These are phyloP conservation scores for Malus orientalis DNA, from an alignment of 306 rosid species.

Conservation along the genomic window DNA sequence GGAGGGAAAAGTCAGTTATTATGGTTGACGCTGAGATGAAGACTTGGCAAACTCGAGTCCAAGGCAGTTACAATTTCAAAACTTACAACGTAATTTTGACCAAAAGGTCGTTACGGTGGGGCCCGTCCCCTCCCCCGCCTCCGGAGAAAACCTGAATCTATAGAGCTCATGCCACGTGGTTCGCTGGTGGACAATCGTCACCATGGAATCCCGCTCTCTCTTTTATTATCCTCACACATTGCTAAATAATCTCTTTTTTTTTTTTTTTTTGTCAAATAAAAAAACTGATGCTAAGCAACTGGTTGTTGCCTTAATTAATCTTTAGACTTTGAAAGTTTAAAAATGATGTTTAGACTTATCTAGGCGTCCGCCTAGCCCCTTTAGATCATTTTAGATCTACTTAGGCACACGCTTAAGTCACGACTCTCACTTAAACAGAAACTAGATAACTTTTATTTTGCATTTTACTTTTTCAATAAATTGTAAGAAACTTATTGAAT, in stretches of 20 bases:
- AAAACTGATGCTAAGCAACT: accelerated
- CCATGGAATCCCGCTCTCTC: constrained; percentile 10
- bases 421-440: too few species aligned
- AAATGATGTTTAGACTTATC: too few species aligned
- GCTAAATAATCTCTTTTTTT: too few species aligned
- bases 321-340: too few species aligned
- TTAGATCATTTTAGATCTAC: accelerated
- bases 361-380: accelerated
- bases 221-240: constrained; percentile 21
- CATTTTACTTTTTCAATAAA: too few species aligned
- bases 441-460: too few species aligned
- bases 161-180: constrained; percentile 29
- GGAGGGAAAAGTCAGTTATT: background rate
- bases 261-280: too few species aligned
- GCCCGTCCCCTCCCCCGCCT: background rate
- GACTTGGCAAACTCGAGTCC: background rate
- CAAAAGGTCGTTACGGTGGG: constrained; percentile 1
- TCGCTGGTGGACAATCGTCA: background rate
- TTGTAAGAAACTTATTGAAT: too few species aligned
- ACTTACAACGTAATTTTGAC: background rate
- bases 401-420: too few species aligned
- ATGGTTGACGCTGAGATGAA: background rate
- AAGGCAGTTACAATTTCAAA: background rate
- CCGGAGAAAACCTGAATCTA: constrained; percentile 13
- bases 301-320: too few species aligned